phyloP scores from a whole-genome alignment of 495 filamentous ascomycete genomes.

The Evernia prunastri region DNA sequence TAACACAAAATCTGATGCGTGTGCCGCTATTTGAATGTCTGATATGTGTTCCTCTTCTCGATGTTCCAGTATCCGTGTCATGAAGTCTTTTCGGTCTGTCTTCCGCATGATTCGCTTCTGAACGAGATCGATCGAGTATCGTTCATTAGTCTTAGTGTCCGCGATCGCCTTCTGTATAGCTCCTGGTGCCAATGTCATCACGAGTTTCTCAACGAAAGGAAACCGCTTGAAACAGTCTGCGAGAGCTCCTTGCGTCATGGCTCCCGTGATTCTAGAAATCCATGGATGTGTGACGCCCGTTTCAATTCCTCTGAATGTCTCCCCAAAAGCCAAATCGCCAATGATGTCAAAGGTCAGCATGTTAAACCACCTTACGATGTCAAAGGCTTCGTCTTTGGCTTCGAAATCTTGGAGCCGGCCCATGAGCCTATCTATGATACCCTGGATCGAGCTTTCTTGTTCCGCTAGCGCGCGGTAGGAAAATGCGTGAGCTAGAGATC shows the following conservation, averaged over 20 bases:
- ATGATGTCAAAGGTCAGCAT: slow-evolving; percentile 48
- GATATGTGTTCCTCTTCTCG: slow-evolving; percentile 26
- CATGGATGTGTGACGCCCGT: too few species aligned
- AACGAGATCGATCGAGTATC: neutral
- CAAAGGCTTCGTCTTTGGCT: too few species aligned
- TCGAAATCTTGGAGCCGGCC: too few species aligned
- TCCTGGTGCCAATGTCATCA: too few species aligned
- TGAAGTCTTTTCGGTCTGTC: slow-evolving; percentile 31
- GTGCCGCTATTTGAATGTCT: slow-evolving; percentile 32
- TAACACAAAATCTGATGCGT: slow-evolving; percentile 26
- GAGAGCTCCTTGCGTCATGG: neutral
- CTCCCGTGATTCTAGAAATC: too few species aligned
- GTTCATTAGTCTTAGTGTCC: too few species aligned
- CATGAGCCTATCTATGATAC: too few species aligned
- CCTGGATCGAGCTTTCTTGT: too few species aligned
- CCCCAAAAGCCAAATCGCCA: slow-evolving; percentile 49
- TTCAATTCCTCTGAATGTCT: slow-evolving; percentile 44
- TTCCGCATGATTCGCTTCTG: slow-evolving; percentile 14
- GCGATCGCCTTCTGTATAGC: too few species aligned
- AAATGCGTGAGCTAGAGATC: too few species aligned
- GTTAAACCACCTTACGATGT: slow-evolving; percentile 6
- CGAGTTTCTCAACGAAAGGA: too few species aligned
- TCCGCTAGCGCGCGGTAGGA: too few species aligned
- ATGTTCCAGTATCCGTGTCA: slow-evolving; percentile 25
- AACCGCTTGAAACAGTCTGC: neutral